Base-by-base conservation (phyloP, 139 green algal species). In the Chlamydomonas applanata region DNA sequence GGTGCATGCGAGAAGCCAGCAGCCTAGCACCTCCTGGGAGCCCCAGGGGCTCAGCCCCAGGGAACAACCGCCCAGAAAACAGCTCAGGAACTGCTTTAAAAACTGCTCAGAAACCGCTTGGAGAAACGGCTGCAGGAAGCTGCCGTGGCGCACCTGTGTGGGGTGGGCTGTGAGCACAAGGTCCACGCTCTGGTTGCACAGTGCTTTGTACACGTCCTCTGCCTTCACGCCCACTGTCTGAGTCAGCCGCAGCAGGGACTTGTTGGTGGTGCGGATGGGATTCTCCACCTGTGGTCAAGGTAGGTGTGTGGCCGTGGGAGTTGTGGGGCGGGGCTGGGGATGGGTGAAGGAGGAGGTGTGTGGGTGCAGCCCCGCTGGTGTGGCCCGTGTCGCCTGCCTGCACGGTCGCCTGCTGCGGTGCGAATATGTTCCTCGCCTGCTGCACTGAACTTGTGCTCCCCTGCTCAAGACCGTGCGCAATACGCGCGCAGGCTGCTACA, bases 101-200 rank as follows among this genome's bases (percentile, higher is more conserved):
- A n/a, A n/a, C n/a, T 68, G n/a, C 24, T 20, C 60, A 68, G 22
- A 27, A 20, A 27, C 25, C 24, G 60, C 60, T 14, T 68, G n/a
- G 25, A 68, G 17, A 68, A n/a, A n/a, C n/a, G n/a, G n/a, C n/a
- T n/a, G n/a, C n/a, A n/a, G n/a, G n/a, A n/a, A n/a, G n/a, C n/a
- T 71, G 33, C 46, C 29, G 30, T 5, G 44, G 9, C 30, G 32
- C 46, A 86, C 89, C 86, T 95, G 91, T 4, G 93, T 97, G 44
- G 93, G 93, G 82, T 97, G 93, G 0, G 93, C 92, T 2, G 40
- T 49, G 7, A 49, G 92, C 19, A 97, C 90, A 59, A 97, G 83
- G 32, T 94, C 89, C 40, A 97, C 91, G 0, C 62, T 87, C 82
- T 97, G 93, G 16, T 77, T 74, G 79, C 90, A 97, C 63, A 97